Percentiles rank a stretch among this genome's conserved stretches.
Conservation (phyloP, 805 yeast genomes). For the Lachancea waltii region DNA sequence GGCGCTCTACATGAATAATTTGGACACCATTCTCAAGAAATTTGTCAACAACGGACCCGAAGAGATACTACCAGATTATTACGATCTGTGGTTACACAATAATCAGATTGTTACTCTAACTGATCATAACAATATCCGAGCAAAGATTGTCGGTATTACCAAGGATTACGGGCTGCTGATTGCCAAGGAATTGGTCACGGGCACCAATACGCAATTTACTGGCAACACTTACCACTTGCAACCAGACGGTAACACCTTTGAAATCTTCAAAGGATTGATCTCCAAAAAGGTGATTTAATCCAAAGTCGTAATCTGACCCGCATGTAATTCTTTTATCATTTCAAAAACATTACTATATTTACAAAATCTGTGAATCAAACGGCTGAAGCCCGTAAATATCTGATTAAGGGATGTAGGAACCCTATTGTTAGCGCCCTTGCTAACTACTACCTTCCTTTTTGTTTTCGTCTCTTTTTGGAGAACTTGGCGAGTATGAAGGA, state of each 20-base stretch:
- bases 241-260: conserved; percentile 97
- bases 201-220: conserved; percentile 37
- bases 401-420: no score
- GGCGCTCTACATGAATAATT: conserved; percentile 61
- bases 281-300: conserved; percentile 42
- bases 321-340: background rate
- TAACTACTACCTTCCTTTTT: background rate
- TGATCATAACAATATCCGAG: conserved; percentile 45
- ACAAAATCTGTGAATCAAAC: no score
- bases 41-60: conserved; percentile 61
- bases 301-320: background rate
- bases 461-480: conserved; percentile 39
- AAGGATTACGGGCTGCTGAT: conserved; percentile 75
- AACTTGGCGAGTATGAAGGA: conserved; percentile 58
- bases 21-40: conserved; percentile 53
- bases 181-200: conserved; percentile 57
- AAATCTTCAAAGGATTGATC: conserved; percentile 84
- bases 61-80: conserved; percentile 65
- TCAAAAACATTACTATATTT: conserved; percentile 9
- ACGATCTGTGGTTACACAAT: conserved; percentile 79
- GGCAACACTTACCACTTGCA: conserved; percentile 65
- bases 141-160: conserved; percentile 74
- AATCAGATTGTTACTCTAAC: conserved; percentile 66
- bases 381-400: no score
- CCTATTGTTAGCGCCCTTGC: no score